Base-by-base conservation (phyloP, 2,329 filamentous ascomycete species). In the Colletotrichum plurivorum region DNA sequence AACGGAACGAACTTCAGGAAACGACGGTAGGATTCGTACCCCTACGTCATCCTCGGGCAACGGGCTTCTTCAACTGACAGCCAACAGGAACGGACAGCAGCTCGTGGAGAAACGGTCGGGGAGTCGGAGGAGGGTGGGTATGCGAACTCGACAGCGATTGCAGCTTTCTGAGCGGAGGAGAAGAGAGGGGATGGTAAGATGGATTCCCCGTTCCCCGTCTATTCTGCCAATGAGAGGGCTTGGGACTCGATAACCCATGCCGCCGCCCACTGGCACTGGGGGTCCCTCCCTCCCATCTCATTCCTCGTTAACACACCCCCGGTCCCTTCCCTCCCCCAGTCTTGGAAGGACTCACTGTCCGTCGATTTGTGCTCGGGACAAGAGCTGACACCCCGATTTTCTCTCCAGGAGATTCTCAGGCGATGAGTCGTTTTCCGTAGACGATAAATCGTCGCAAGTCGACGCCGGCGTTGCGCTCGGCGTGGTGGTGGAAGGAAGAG, bases 161-260 rank as follows among this genome's bases (percentile, higher is more conserved):
- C 76, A 91, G 88, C 69, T 97, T 95, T 80, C 83, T 98, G 73
- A 89, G 85, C 62, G 87, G 88, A 63, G 95, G 95, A 8, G 92
- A 93, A 75, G 95, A 98, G 81, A 87, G 95, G 83, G 94, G 94
- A 77, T 98, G 95, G 94, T 96, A 76, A 78, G 87, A 84, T 67
- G 52, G 51, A 70, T 36, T 61, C 66, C 56, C 56, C 62, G 56
- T 63, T 52, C 53, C 58, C 56, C 55, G 51, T 60, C 18, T 39
- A 41, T 61, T 31, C 39, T 53, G 27, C 66, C 53, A 59, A 69
- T 69, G 51, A 45, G 59, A 41, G 61, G 52, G 45, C 46, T 53
- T 53, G 27, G 39, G 60, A 43, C 41, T 55, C 31, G 39, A 9
- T 16, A 15, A 60, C 62, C 55, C 62, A 55, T 66, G 55, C 55